A percentile compares a stretch with the other conserved stretches of the same genome.
Conservation (phyloP, 1,284 basidiomycete species). For the Puccinia triticina region DNA sequence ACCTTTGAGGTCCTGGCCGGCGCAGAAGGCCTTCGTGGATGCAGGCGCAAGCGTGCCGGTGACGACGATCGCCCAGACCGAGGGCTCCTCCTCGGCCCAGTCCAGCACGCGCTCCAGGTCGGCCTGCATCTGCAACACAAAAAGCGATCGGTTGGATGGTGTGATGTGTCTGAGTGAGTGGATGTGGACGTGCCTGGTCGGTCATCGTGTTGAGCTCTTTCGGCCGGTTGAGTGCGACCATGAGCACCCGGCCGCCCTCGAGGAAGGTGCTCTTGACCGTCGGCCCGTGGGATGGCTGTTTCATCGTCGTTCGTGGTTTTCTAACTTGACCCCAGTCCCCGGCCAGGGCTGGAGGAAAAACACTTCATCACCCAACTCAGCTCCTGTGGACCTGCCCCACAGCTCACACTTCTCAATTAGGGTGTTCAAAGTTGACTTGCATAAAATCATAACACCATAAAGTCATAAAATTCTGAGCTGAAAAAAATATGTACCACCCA, state of each 20-base stretch:
- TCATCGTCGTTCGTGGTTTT: not conserved
- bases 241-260: conserved; percentile 63
- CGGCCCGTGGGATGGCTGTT: conserved; percentile 7
- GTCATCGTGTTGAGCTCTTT: conserved; percentile 73
- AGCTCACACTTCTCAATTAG: no score
- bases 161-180: not conserved
- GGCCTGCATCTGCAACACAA: conserved; percentile 64
- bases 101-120: conserved; percentile 69
- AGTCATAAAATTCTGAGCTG: no score
- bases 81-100: conserved; percentile 76
- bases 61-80: conserved; percentile 75
- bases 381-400: no score
- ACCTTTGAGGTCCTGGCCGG: conserved; percentile 75
- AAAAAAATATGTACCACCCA: no score
- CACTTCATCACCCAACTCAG: no score
- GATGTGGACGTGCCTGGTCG: conserved; percentile 29
- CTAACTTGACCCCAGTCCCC: no score
- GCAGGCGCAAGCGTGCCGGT: conserved; percentile 66
- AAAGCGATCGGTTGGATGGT: no score
- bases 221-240: conserved; percentile 75
- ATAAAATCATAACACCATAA: no score
- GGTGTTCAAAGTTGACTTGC: no score
- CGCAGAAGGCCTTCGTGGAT: conserved; percentile 74
- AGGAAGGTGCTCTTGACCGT: conserved; percentile 2
- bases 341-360: no score